Conservation (phyloP, 352 stramenopile genomes). For the Globisporangium heterothallicum region DNA sequence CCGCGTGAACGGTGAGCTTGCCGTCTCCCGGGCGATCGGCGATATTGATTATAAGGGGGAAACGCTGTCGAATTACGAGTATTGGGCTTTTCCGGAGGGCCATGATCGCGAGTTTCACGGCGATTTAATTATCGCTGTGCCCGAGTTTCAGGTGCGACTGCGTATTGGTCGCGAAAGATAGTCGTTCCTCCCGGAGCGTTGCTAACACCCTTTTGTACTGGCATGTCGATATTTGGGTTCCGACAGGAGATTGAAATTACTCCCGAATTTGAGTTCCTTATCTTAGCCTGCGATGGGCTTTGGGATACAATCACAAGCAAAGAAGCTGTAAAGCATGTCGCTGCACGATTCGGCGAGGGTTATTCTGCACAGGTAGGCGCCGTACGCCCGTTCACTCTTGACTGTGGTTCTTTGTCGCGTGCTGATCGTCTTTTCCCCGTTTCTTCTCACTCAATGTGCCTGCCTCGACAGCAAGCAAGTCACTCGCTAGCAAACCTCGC, state of each 20-base stretch:
- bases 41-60: constrained; percentile 90
- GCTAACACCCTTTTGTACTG: too few relatives aligned
- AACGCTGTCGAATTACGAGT: constrained; percentile 67
- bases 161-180: constrained; percentile 11
- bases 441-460: neutral
- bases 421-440: neutral
- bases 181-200: too few relatives aligned
- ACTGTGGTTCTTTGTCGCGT: neutral
- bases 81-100: constrained; percentile 80
- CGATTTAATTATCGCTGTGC: constrained; percentile 81
- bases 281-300: constrained; percentile 89
- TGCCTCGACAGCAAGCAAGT: constrained; percentile 70
- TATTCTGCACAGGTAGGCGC: constrained; percentile 57
- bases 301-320: constrained; percentile 93
- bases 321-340: constrained; percentile 84
- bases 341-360: constrained; percentile 58
- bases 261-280: constrained; percentile 87
- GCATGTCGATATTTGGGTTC: neutral
- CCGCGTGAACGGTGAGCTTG: constrained; percentile 89
- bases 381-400: too few relatives aligned
- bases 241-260: constrained; percentile 83
- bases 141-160: constrained; percentile 65
- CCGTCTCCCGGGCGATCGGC: constrained; percentile 88
- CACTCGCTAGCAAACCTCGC: constrained; percentile 81
- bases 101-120: constrained; percentile 76